Conservation (phyloP, 306 rosid genomes). For the Spatholobus suberectus region DNA sequence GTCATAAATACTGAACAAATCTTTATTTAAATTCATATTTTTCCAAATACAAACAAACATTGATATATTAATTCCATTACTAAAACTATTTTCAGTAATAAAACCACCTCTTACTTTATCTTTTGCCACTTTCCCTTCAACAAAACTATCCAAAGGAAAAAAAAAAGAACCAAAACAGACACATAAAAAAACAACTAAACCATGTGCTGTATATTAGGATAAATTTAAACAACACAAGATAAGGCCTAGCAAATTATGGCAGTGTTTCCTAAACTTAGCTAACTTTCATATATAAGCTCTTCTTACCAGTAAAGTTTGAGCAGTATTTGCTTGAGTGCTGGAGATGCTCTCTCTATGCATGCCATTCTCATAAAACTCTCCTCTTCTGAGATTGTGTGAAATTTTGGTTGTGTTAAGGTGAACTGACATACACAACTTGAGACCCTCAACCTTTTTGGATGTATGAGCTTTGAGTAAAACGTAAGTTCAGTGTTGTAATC, state of each 20-base stretch:
- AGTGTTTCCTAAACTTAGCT: constrained; percentile 5
- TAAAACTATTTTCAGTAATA: not conserved
- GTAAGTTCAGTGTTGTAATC: constrained; percentile 66
- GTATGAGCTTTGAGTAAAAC: constrained; percentile 60
- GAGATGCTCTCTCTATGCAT: constrained; percentile 81
- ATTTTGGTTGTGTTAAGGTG: constrained; percentile 27
- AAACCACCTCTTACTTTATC: not conserved
- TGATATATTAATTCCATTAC: not conserved
- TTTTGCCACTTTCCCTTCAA: not conserved
- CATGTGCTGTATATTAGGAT: not conserved
- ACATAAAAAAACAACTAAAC: not conserved
- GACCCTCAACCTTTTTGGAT: constrained; percentile 37
- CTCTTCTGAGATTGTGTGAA: constrained; percentile 34
- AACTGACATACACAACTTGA: constrained; percentile 31
- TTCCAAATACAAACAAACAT: not conserved
- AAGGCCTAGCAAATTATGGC: not conserved
- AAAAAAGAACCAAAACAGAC: not conserved
- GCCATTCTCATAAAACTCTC: constrained; percentile 59
- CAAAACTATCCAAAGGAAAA: not conserved
- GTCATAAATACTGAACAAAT: not conserved
- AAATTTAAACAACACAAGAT: not conserved
- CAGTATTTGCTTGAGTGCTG: constrained; percentile 73
- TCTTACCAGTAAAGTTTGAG: constrained; percentile 74
- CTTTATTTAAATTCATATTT: not conserved
- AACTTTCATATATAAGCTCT: not conserved